Percentiles rank a stretch among this genome's conserved stretches.
These are phyloP conservation scores for Cinchona pubescens DNA, from an alignment of 257 asterid species.

Conservation along the genomic window DNA sequence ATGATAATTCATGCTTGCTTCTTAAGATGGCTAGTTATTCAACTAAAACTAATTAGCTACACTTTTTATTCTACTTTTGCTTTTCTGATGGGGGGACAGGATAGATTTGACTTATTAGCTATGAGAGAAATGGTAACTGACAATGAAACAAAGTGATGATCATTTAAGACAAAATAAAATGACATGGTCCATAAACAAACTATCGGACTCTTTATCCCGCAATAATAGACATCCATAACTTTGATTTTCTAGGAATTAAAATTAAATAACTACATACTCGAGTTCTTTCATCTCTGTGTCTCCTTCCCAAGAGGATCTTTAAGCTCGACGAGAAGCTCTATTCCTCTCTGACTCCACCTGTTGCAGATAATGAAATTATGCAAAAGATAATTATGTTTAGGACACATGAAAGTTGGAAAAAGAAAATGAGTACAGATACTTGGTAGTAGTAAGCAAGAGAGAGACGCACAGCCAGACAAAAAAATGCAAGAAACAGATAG, in stretches of 20 bases:
- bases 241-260: conserved; percentile 2
- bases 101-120: too few relatives aligned
- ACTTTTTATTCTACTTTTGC: not conserved
- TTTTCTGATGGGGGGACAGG: not conserved
- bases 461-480: not conserved
- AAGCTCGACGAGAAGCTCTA: conserved; percentile 83
- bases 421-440: not conserved
- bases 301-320: conserved; percentile 94
- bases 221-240: not conserved
- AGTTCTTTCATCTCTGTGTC: conserved; percentile 88
- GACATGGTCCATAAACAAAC: not conserved
- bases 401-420: not conserved
- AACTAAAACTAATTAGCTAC: conserved; percentile 1
- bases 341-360: conserved; percentile 92
- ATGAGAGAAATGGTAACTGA: not conserved
- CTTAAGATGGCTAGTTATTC: conserved; percentile 7
- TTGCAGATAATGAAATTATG: conserved; percentile 18
- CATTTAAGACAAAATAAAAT: not conserved
- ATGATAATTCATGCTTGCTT: not conserved
- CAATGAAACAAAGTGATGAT: not conserved
- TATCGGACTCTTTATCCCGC: not conserved
- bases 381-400: not conserved
- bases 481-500: conserved; percentile 15
- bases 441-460: not conserved
- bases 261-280: conserved; percentile 61